Base-by-base conservation (phyloP, 139 green algal species). In the Ettlia oleoabundans region DNA sequence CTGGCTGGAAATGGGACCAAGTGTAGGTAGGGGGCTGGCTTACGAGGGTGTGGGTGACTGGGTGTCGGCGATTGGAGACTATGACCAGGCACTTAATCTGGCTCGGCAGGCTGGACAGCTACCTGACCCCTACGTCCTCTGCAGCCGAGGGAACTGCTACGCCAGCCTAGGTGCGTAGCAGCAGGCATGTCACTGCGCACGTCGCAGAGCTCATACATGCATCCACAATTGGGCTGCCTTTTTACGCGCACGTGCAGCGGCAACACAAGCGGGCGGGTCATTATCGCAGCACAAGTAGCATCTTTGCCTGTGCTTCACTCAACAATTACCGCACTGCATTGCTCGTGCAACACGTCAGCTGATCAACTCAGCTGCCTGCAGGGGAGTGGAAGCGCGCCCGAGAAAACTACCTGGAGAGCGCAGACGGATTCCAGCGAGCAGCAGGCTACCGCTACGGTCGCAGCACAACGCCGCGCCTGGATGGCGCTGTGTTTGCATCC, bases 71-170 rank as follows among this genome's bases (percentile, higher is more conserved):
- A 75, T 95, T 33, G 41, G 58, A 7, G 91, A 96, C 75, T 98
- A 98, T 80, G 74, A 80, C 4, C 1, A 40, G 26, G 89, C 88
- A 0, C 64, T 91, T 55, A 58, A 85, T 0, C 75, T 95, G 35
- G 91, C 91, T 18, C 66, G 43, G 9, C 40, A 53, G 30, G 77
- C 72, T 15, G 79, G 89, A 9, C 65, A 62, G 58, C 40, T 64
- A 35, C 74, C 80, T 3, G 87, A 90, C 67, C 93, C 95, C 0
- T 98, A 97, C 67, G 70, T 98, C 0, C 84, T 94, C 32, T 97
- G 97, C 86, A 87, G 65, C 38, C 68, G 85, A 3, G 95, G 95
- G 75, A 98, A 98, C 86, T 94, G 88, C 81, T 87, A 89, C 73
- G 93, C 92, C 75, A 92, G 83, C 4, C 75, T 98, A 21, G 89